phyloP scores from a whole-genome alignment of 2,329 filamentous ascomycete genomes.

The Aspergillus caelatus region DNA sequence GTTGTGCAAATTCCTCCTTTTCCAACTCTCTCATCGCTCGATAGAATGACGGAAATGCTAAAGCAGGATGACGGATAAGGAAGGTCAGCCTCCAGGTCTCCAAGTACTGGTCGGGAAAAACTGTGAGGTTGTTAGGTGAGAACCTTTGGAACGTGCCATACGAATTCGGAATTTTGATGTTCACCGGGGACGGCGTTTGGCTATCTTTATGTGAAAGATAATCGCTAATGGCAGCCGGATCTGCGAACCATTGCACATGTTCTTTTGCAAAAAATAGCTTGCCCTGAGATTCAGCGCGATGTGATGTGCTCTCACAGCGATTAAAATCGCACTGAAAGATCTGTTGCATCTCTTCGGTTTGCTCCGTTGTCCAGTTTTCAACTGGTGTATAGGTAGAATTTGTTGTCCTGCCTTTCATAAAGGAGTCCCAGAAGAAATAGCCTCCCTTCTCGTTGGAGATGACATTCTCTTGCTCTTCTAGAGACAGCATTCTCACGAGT shows the following conservation, averaged over 20 bases:
- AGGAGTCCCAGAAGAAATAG: background rate
- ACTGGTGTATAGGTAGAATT: background rate
- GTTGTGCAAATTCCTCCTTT: background rate
- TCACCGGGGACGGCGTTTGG: background rate
- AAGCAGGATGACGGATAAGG: background rate
- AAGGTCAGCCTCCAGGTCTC: background rate
- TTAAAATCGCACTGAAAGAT: background rate
- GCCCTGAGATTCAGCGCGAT: background rate
- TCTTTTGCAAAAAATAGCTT: background rate
- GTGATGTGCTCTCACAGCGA: background rate
- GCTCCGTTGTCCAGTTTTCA: background rate
- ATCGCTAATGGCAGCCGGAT: background rate
- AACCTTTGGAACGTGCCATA: background rate
- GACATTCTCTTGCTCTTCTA: background rate
- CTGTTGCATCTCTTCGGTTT: background rate
- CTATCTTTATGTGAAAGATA: background rate
- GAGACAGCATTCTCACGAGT: background rate
- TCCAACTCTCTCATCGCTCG: background rate
- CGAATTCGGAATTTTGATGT: background rate
- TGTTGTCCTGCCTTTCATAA: background rate
- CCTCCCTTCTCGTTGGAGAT: background rate
- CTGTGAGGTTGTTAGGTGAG: background rate
- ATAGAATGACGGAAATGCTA: background rate
- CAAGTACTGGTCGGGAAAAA: background rate
- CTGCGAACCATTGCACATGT: background rate